Evolutionary conservation across 2,329 filamentous ascomycete species (phyloP).

Genomic region (Pezicula carpinea): DNA sequence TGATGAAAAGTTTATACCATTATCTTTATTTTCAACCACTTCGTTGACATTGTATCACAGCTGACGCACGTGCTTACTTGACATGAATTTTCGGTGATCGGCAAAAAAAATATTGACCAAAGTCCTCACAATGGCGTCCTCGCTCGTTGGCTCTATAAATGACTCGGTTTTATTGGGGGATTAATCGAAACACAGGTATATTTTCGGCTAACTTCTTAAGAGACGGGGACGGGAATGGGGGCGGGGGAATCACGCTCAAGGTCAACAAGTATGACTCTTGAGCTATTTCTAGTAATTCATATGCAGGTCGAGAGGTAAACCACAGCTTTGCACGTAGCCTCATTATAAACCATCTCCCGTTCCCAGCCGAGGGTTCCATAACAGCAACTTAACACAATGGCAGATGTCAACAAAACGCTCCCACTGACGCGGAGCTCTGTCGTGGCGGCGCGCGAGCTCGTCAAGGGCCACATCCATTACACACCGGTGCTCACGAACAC

Average conservation of each 20-base stretch:
- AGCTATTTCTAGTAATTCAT: no score
- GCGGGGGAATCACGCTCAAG: no score
- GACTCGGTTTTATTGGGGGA: no score
- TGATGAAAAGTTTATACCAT: slow-evolving; percentile 27
- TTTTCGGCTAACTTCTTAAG: no score
- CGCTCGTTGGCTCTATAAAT: no score
- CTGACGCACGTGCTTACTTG: neutral
- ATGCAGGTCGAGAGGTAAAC: no score
- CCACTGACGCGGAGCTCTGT: slow-evolving; percentile 73
- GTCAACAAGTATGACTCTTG: no score
- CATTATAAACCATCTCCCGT: neutral
- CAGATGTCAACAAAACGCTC: slow-evolving; percentile 47
- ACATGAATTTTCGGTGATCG: slow-evolving; percentile 14
- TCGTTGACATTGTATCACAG: neutral
- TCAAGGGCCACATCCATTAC: slow-evolving; percentile 71
- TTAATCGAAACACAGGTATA: no score
- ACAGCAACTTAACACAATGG: slow-evolving; percentile 35
- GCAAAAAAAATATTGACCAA: slow-evolving; percentile 4
- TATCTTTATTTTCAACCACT: slow-evolving; percentile 4
- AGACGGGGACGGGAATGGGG: no score
- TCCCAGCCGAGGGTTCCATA: neutral
- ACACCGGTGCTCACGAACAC: slow-evolving; percentile 80
- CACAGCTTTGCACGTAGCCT: neutral
- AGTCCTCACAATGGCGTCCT: neutral
- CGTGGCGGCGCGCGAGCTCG: slow-evolving; percentile 63